Conservation (phyloP, 768 basidiomycete genomes). For the Phlebiopsis gigantea region DNA sequence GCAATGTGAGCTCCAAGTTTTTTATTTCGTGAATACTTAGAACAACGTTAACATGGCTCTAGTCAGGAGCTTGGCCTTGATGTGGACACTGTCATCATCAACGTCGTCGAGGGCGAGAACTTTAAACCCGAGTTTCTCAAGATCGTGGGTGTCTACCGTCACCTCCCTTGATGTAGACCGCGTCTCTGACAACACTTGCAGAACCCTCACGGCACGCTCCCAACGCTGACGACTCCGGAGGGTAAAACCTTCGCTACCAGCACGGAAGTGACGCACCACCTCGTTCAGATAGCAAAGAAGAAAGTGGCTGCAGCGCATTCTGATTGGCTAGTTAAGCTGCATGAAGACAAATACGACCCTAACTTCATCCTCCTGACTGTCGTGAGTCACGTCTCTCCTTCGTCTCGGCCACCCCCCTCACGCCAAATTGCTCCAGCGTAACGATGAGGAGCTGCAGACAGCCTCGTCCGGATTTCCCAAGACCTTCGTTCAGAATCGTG, state of each 20-base stretch:
- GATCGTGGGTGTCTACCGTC: slow-evolving; percentile 25
- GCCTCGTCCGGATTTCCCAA: slow-evolving; percentile 29
- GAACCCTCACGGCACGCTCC: slow-evolving; percentile 42
- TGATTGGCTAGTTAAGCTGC: slow-evolving; percentile 33
- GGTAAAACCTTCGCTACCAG: slow-evolving; percentile 35
- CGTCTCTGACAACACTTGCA: slow-evolving; percentile 13
- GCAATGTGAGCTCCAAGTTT: slow-evolving; percentile 33
- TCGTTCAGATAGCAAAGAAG: slow-evolving; percentile 34
- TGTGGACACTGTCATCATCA: slow-evolving; percentile 31
- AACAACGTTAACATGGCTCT: background rate
- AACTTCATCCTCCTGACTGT: slow-evolving; percentile 43
- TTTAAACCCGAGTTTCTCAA: slow-evolving; percentile 41
- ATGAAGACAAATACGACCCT: slow-evolving; percentile 43
- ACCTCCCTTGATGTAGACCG: background rate
- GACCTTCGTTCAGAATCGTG: slow-evolving; percentile 35
- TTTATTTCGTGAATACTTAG: background rate
- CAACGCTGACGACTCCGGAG: slow-evolving; percentile 32
- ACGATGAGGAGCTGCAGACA: slow-evolving; percentile 40
- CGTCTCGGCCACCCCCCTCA: background rate
- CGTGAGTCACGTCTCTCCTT: slow-evolving; percentile 22
- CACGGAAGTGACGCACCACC: slow-evolving; percentile 34
- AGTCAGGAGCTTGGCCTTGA: slow-evolving; percentile 42
- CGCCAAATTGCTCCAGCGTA: slow-evolving; percentile 30
- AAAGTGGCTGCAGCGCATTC: slow-evolving; percentile 30
- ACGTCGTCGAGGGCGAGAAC: slow-evolving; percentile 44